Conservation (phyloP, 495 filamentous ascomycete genomes). For the Tetracladium setigerum region DNA sequence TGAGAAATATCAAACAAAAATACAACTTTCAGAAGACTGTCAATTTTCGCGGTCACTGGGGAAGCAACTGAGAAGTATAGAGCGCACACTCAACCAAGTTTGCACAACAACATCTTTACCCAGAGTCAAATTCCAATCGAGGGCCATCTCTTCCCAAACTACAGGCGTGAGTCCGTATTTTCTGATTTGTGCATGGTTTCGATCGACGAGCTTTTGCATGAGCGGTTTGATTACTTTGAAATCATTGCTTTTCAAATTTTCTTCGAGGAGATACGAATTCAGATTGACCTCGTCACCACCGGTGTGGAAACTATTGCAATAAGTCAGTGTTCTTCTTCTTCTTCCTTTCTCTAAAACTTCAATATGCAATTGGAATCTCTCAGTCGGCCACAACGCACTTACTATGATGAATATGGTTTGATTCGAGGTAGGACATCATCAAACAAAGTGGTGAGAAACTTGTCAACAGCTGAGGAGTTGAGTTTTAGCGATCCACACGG, state of each 20-base stretch:
- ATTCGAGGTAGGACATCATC: conserved; percentile 66
- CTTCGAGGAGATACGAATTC: conserved; percentile 66
- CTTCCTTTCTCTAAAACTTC: no score
- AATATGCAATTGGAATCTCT: not conserved
- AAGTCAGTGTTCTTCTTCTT: no score
- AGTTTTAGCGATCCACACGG: conserved; percentile 71
- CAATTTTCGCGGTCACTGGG: no score
- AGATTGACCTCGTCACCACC: conserved; percentile 78
- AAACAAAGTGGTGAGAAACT: conserved; percentile 61
- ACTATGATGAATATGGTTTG: conserved; percentile 52
- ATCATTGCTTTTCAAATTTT: conserved; percentile 55
- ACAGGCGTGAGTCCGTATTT: conserved; percentile 55
- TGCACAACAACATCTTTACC: conserved; percentile 60
- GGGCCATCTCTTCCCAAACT: conserved; percentile 77
- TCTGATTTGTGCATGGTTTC: conserved; percentile 51
- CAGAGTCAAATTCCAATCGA: conserved; percentile 66
- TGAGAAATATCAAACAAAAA: no score
- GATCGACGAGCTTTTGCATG: conserved; percentile 63
- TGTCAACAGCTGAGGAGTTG: conserved; percentile 55
- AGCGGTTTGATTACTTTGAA: conserved; percentile 55
- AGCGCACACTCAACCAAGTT: conserved; percentile 52
- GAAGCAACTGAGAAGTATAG: no score
- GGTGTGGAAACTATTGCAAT: conserved; percentile 51
- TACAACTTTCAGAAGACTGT: no score
- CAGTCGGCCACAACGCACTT: no score